phyloP scores from a whole-genome alignment of 139 green algal species.

The Tetratostichococcus sp. region DNA sequence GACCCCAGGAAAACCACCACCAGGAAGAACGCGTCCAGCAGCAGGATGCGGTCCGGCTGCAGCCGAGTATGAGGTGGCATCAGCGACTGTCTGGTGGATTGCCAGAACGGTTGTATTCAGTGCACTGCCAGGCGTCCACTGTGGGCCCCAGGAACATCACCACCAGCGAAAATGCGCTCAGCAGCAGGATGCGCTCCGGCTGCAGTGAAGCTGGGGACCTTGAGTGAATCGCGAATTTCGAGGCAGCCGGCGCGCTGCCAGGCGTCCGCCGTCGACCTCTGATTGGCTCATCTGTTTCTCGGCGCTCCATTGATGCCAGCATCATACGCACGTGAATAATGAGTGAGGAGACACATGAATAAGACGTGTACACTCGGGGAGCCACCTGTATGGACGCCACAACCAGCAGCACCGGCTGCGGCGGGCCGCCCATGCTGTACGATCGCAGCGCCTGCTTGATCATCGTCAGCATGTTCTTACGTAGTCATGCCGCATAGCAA shows the following conservation, averaged over 20 bases:
- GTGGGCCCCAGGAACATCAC: slow-evolving; percentile 21
- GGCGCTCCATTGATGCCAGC: too few relatives aligned
- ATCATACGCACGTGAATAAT: slow-evolving; percentile 3
- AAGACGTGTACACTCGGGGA: too few relatives aligned
- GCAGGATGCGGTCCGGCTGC: slow-evolving; percentile 45
- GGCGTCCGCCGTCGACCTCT: slow-evolving; percentile 77
- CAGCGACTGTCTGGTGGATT: too few relatives aligned
- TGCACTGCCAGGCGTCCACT: too few relatives aligned
- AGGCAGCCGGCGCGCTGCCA: slow-evolving; percentile 88
- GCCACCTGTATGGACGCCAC: slow-evolving; percentile 35
- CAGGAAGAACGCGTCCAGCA: slow-evolving; percentile 53
- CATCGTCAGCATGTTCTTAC: slow-evolving; percentile 51
- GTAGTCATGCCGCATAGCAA: too few relatives aligned
- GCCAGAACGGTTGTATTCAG: too few relatives aligned
- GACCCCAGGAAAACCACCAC: slow-evolving; percentile 62
- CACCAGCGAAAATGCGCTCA: slow-evolving; percentile 51
- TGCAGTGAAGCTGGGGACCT: background rate
- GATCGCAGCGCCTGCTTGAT: slow-evolving; percentile 51
- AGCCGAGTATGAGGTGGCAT: too few relatives aligned
- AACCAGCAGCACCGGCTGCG: slow-evolving; percentile 45
- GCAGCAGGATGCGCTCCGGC: slow-evolving; percentile 44
- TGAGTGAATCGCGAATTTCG: slow-evolving; percentile 75
- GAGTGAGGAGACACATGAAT: too few relatives aligned
- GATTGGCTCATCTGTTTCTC: too few relatives aligned
- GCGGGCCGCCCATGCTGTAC: slow-evolving; percentile 27